phyloP scores from a whole-genome alignment of 805 yeast species.

The Yamadazyma nakazawae region DNA sequence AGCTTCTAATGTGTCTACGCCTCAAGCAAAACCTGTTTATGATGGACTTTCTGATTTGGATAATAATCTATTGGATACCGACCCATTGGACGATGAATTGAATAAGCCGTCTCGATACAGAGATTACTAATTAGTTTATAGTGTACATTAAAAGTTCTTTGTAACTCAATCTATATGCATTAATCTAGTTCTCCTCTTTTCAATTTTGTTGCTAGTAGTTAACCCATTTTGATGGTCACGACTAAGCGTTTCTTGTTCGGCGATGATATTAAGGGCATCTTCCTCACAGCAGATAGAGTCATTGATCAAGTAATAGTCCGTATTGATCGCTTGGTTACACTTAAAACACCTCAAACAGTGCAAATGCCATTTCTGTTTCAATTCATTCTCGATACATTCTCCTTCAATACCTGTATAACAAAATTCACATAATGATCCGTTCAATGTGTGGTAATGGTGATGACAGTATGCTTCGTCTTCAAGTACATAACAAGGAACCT shows the following conservation, averaged over 20 bases:
- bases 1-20: not conserved
- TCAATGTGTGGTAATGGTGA: constrained; percentile 68
- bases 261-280: constrained; percentile 32
- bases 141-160: constrained; percentile 1
- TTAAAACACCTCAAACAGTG: constrained; percentile 66
- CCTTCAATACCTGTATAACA: constrained; percentile 87
- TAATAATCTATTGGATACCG: not conserved
- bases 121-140: not conserved
- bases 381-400: constrained; percentile 76
- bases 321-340: constrained; percentile 50
- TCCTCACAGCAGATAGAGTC: constrained; percentile 51
- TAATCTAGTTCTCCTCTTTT: constrained; percentile 43
- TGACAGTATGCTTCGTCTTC: constrained; percentile 82
- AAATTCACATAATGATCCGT: constrained; percentile 67
- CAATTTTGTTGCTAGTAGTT: constrained; percentile 32
- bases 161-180: constrained; percentile 20
- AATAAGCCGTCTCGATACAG: not conserved
- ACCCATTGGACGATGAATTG: not conserved
- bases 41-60: not conserved
- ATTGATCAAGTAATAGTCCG: constrained; percentile 54
- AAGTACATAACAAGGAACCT: constrained; percentile 68
- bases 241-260: constrained; percentile 20
- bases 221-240: constrained; percentile 21
- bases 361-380: constrained; percentile 69
- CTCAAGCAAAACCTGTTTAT: not conserved